Evolutionary conservation across 2,329 filamentous ascomycete genomes (phyloP).

Genomic region (Clonostachys sp.): DNA sequence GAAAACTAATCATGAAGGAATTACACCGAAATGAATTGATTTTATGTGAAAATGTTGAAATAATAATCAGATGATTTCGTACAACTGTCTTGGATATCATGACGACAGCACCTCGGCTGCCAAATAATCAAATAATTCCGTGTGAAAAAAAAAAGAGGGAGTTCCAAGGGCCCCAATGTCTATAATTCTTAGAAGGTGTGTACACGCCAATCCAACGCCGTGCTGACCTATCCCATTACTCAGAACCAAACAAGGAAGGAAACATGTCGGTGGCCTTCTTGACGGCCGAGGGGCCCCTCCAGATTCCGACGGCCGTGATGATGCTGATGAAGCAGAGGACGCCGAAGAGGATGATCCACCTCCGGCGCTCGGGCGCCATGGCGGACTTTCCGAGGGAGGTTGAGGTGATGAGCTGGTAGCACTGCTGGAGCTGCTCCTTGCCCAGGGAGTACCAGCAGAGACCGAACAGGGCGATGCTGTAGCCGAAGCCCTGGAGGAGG

Average conservation of each 20-base stretch:
- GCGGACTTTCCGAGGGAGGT: constrained; percentile 5
- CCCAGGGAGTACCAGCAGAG: constrained; percentile 44
- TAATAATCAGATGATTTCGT: neutral
- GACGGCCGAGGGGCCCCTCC: constrained; percentile 6
- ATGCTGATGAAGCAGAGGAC: constrained; percentile 16
- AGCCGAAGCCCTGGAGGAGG: constrained; percentile 70
- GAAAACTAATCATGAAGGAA: too few relatives aligned
- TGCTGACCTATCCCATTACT: neutral
- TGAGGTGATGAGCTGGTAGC: constrained; percentile 11
- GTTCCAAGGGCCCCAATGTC: neutral
- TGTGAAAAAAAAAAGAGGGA: neutral
- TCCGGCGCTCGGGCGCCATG: constrained; percentile 2
- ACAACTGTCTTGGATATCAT: neutral
- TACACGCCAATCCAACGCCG: neutral
- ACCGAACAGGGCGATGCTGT: constrained; percentile 60
- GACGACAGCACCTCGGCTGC: too few relatives aligned
- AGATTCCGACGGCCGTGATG: constrained; percentile 13
- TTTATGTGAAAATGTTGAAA: neutral
- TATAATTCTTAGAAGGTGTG: neutral
- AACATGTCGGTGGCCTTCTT: constrained; percentile 3
- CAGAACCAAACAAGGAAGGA: constrained; percentile 3
- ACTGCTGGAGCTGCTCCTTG: constrained; percentile 22
- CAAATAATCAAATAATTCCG: too few relatives aligned
- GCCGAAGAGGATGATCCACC: constrained; percentile 9
- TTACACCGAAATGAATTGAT: too few relatives aligned